Evolutionary conservation across 345 rosid species (phyloP).

Genomic region (Syzygium grande): DNA sequence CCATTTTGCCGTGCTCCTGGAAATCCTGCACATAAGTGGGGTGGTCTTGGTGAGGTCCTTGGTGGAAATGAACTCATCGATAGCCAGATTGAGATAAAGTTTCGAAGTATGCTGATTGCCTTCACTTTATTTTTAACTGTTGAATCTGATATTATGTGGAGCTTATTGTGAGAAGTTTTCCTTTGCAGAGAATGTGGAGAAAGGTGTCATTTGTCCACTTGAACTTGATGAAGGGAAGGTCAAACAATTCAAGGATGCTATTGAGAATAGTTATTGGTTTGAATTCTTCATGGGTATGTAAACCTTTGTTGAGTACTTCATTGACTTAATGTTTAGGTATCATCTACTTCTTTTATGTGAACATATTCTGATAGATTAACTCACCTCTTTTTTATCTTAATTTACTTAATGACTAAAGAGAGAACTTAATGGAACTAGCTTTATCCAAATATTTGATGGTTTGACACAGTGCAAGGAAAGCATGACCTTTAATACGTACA

Average conservation of each 20-base stretch:
- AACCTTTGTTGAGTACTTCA: neutral
- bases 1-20: constrained; percentile 78
- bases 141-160: neutral
- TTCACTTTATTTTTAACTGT: neutral
- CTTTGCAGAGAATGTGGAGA: constrained; percentile 56
- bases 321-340: neutral
- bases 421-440: neutral
- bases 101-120: constrained; percentile 50
- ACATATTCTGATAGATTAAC: neutral
- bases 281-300: constrained; percentile 95
- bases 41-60: constrained; percentile 98
- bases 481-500: neutral
- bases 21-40: constrained; percentile 88
- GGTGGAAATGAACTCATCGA: constrained; percentile 99
- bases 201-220: constrained; percentile 45
- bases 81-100: constrained; percentile 77
- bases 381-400: neutral
- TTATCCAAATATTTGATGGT: neutral
- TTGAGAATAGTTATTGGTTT: constrained; percentile 86
- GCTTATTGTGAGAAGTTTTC: neutral
- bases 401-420: neutral
- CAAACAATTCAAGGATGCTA: constrained; percentile 78
- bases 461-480: neutral
- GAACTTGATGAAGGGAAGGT: constrained; percentile 61
- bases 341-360: neutral